Evolutionary conservation across 2,329 filamentous ascomycete genomes (phyloP).

Genomic region (Pseudogymnoascus sp.): DNA sequence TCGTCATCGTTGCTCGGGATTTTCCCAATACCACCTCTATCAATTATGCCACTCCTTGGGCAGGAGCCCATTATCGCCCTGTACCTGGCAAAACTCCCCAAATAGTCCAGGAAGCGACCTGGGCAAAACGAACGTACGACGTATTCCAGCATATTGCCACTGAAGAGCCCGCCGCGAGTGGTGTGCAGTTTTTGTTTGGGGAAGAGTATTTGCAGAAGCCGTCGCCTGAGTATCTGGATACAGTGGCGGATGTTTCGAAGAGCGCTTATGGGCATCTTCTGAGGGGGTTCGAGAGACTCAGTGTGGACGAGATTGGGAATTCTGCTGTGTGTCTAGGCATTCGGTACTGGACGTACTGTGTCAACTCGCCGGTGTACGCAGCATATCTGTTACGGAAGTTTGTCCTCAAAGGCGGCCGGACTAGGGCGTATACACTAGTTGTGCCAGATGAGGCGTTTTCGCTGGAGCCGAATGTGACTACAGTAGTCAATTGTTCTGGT

Average conservation of each 20-base stretch:
- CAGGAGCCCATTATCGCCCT: conserved; percentile 40
- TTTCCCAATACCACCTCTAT: conserved; percentile 33
- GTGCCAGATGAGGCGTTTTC: conserved; percentile 33
- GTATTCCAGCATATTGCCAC: conserved; percentile 31
- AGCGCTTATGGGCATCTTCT: not conserved
- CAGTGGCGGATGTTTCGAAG: conserved; percentile 18
- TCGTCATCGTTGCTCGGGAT: conserved; percentile 33
- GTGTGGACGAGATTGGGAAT: not conserved
- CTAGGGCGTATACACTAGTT: conserved; percentile 20
- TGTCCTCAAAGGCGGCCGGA: conserved; percentile 31
- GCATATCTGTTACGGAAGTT: conserved; percentile 35
- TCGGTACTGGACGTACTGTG: conserved; percentile 33
- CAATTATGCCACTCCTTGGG: conserved; percentile 40
- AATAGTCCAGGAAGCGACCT: conserved; percentile 29
- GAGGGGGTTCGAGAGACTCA: not conserved
- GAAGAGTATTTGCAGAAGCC: conserved; percentile 37
- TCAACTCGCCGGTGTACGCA: conserved; percentile 39
- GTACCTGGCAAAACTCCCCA: conserved; percentile 34
- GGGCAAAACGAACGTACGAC: conserved; percentile 33
- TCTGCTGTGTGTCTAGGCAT: conserved; percentile 29
- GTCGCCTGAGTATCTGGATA: conserved; percentile 29
- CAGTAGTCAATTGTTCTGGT: conserved; percentile 39
- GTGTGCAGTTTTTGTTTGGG: conserved; percentile 32
- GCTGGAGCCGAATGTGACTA: conserved; percentile 28
- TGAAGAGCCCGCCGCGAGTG: conserved; percentile 29